These are phyloP conservation scores for Lodderomyces pseudojiufengensis DNA, from an alignment of 1,139 yeast genomes.

Conservation along the genomic window DNA sequence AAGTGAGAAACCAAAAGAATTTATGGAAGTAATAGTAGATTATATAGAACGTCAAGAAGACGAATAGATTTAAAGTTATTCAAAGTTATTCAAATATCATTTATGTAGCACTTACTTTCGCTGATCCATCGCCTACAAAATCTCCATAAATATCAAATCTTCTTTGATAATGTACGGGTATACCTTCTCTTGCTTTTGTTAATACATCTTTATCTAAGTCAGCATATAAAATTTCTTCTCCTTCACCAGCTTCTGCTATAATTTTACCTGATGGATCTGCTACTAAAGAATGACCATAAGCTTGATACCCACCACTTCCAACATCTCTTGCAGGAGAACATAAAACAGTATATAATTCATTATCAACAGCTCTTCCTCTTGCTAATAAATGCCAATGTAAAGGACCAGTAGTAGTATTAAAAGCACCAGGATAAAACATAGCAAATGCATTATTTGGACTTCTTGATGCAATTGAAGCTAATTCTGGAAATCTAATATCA, in stretches of 20 bases:
- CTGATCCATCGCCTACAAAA: conserved; percentile 45
- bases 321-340: conserved; percentile 89
- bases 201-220: conserved; percentile 66
- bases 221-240: conserved; percentile 77
- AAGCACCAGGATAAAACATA: conserved; percentile 93
- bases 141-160: conserved; percentile 83
- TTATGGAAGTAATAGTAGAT: conserved; percentile 53
- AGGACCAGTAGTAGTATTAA: conserved; percentile 94
- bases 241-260: conserved; percentile 79
- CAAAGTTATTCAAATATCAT: background rate
- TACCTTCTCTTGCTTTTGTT: conserved; percentile 59
- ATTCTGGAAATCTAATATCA: conserved; percentile 88
- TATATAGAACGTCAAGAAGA: conserved; percentile 61
- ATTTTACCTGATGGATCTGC: conserved; percentile 84
- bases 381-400: conserved; percentile 90
- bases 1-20: conserved; percentile 72
- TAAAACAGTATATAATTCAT: conserved; percentile 72
- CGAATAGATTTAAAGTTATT: conserved; percentile 7
- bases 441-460: conserved; percentile 69
- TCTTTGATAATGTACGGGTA: conserved; percentile 74
- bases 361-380: conserved; percentile 83
- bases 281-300: conserved; percentile 88
- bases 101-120: conserved; percentile 36
- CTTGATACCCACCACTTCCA: conserved; percentile 67
- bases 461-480: conserved; percentile 78